A percentile compares a stretch with the other conserved stretches of the same genome.
Conservation (phyloP, 805 yeast genomes). For the Metschnikowia gelsemii region DNA sequence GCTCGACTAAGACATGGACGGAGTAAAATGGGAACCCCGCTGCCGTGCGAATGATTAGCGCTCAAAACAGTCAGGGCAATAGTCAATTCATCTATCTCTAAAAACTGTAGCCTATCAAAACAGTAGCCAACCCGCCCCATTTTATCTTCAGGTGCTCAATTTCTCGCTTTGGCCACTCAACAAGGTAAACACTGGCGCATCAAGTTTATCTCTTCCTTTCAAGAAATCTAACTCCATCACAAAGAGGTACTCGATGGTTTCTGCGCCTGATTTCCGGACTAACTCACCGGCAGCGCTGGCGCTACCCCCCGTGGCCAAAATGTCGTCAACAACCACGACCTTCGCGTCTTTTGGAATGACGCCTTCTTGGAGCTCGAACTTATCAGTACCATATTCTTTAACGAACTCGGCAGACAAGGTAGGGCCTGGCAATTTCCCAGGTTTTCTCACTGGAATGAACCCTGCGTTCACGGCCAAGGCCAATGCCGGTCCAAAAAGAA, state of each 20-base stretch:
- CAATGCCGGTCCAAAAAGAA: constrained; percentile 91
- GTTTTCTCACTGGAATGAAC: constrained; percentile 92
- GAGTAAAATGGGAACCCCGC: too few species aligned
- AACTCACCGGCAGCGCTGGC: constrained; percentile 92
- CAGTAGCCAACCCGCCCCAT: too few species aligned
- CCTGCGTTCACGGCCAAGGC: constrained; percentile 89
- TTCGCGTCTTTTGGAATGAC: constrained; percentile 77
- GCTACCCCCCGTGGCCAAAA: constrained; percentile 97
- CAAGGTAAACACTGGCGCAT: constrained; percentile 85
- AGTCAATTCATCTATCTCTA: too few species aligned
- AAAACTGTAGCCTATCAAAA: too few species aligned
- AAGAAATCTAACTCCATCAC: constrained; percentile 94
- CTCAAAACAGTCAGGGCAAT: too few species aligned
- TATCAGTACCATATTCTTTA: constrained; percentile 93
- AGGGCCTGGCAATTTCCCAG: constrained; percentile 93
- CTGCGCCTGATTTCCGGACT: constrained; percentile 62
- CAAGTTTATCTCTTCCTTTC: constrained; percentile 85
- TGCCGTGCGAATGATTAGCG: too few species aligned
- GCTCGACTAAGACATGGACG: too few species aligned
- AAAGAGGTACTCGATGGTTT: constrained; percentile 77
- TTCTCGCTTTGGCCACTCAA: constrained; percentile 76
- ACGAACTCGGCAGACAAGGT: constrained; percentile 66
- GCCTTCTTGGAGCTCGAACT: constrained; percentile 82
- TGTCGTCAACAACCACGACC: constrained; percentile 90
- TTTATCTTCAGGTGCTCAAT: constrained; percentile 12